Evolutionary conservation across 148 eudicot species (phyloP), one percentile per base, ranked within the genome.

Genomic region (Cornus kousa): DNA sequence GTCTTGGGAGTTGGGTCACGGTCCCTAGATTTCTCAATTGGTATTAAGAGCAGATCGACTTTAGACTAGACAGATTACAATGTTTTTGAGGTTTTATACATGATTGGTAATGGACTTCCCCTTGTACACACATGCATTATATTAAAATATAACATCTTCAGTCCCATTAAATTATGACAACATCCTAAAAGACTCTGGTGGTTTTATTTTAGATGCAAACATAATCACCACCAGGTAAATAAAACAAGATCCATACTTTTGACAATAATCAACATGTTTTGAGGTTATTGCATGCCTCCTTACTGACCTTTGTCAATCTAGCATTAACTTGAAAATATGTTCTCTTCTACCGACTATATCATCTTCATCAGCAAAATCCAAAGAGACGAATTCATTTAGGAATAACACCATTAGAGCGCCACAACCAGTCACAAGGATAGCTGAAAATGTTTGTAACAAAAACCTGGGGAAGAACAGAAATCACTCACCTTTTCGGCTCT

Each of bases 401-500:
- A 62, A 17, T 20, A 2, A 4, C 24, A 4, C 23, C 1, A 19
- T 20, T 62, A 57, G 13, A 48, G 59, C 4, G 7, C 59, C 12
- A 53, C 19, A 14, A 16, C 2, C 4, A 53, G 7, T 53, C 59
- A 53, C 59, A 53, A 53, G 17, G 17, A 3, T 53, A 11, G 59
- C 3, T 53, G 19, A 53, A 53, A 2, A 53, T 53, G 59, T 11
- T 11, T 62, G 66, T 5, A 62, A 62, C 66, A 62, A 62, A 4
- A 62, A 3, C 6, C 24, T 10, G 5, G 57, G n/a, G n/a, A 60
- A 65, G 66, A 50, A 24, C 35, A 66, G 20, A 11, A 16, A 70
- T 33, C 33, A 83, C 74, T 46, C 74, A 89, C 99, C 94, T 96
- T 96, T 80, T 92, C 90, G 0, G 94, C 82, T 85, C 99, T 93